Base-by-base conservation (phyloP, 805 yeast genomes). In the Zygotorulaspora florentina region DNA sequence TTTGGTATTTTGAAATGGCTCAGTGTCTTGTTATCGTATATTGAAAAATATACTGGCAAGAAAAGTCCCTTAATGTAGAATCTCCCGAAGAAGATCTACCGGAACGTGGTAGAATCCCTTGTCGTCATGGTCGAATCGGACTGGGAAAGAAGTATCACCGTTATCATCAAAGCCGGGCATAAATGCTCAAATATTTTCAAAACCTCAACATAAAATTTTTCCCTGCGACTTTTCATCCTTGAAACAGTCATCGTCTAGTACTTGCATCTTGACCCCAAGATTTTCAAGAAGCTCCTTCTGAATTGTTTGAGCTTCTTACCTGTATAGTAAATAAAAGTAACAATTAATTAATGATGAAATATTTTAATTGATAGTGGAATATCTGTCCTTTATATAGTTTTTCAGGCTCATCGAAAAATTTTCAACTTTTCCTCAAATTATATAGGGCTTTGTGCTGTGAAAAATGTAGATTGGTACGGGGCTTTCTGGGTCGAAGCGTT, bases 71-170 rank as follows among this genome's bases (percentile, higher is more conserved):
- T 29, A n/a, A 15, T 17, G 43, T 12, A 15, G 16, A 35, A 9
- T 39, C 43, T 35, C 38, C 47, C 45, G 43, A 46, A 49, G 35
- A 37, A 48, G 66, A 47, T 47, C 66, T 57, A 66, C 54, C 48
- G 46, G 52, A 57, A 55, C 71, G 58, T 61, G 67, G 57, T 59
- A 67, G 68, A 61, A 58, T 60, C 77, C 88, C 89, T 76, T 80
- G 81, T 85, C 90, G 88, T 84, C 93, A 85, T 83, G 82, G 90
- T 85, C 93, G 90, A 79, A 71, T 80, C 87, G 76, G 87, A 83
- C 87, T 79, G 85, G 89, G 90, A 85, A 85, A 84, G 90, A 85
- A 84, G 89, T 70, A 73, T 79, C 86, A 70, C 70, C 75, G 65
- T 60, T 69, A 58, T 72, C 76, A 71, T 72, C 76, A 66, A 48